Evolutionary conservation across 2,329 filamentous ascomycete genomes (phyloP), one percentile per base, ranked within the genome.

Genomic region (Achaetomium macrosporum): DNA sequence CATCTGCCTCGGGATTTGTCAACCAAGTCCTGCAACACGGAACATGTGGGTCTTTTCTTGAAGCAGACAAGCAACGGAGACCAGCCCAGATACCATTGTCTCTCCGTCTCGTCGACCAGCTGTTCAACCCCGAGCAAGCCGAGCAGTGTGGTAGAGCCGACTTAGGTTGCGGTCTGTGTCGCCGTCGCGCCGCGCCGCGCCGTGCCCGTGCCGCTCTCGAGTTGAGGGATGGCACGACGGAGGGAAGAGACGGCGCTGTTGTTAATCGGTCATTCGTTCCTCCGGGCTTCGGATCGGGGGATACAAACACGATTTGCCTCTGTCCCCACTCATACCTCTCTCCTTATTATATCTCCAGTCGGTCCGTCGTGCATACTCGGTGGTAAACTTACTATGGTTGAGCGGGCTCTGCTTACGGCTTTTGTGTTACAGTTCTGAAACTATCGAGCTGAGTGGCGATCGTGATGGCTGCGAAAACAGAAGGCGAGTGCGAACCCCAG

Each of bases 171-270:
- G 16, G n/a, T 12, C 13, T 41, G 37, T 48, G 20, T 25, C 35
- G 36, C 36, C 5, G n/a, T 12, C 15, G 29, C 19, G 41, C 20
- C 10, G 31, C 31, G n/a, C 42, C 45, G 44, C 44, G 45, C 44
- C 41, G 41, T 25, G 35, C 1, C 51, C 36, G 46, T 41, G 51
- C 51, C 51, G 36, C 41, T 41, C 30, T 45, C 36, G 36, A n/a
- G 29, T 15, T 41, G 41, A 19, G 15, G 37, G 42, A 13, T 11
- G 33, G 4, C 15, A 20, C 12, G 35, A 30, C 5, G 35, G 42
- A 33, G 33, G 35, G 7, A 15, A 6, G 31, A 16, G 30, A 11
- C 17, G 19, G 12, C 19, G 30, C 35, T 13, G 44, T 16, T 4
- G 10, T 4, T 39, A 19, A 35, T 47, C 11, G 44, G 20, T 17